Base-by-base conservation (phyloP, 164 flowering plant species). In the Umbilicus rupestris region DNA sequence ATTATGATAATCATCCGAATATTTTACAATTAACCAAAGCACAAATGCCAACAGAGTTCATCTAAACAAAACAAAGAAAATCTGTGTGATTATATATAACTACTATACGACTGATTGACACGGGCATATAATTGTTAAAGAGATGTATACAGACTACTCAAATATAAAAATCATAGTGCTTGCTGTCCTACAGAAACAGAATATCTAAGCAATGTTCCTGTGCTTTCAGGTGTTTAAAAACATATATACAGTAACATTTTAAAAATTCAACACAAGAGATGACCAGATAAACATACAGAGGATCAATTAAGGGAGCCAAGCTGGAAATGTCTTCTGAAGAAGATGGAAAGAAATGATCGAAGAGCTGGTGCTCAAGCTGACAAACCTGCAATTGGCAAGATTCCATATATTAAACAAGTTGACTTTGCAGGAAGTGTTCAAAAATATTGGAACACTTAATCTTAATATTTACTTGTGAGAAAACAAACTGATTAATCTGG, bases 351-450 rank as follows among this genome's bases (percentile, higher is more conserved):
- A 95, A 95, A 75, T 95, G 90, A 74, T 79, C 79, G 77, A 95
- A 95, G 47, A 95, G 89, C 73, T 92, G 97, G 67, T 89, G 92
- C 81, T 95, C 99, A 63, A 89, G 92, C 74, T 88, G 97, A 77
- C 95, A 92, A 20, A 87, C 96, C 99, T 95, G 88, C 77, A 82
- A 75, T 62, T 52, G 28, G 31, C 16, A 15, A 52, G 31, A 52
- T 52, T 52, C 16, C 59, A 52, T 26, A 3, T 15, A 52, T 52
- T 52, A 17, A 50, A 22, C 29, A 20, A 50, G 59, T 26, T 26
- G 15, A 1, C 12, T 17, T 26, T 24, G 59, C 59, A 52, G 30
- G 31, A 28, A 52, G 59, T 4, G 30, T 11, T 52, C 31, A 52
- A 3, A 31, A 28, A 14, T 52, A 24, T 24, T 52, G 59, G 31